A percentile compares a stretch with the other conserved stretches of the same genome.
Conservation (phyloP, 768 basidiomycete genomes). For the Baorangia bicolor region DNA sequence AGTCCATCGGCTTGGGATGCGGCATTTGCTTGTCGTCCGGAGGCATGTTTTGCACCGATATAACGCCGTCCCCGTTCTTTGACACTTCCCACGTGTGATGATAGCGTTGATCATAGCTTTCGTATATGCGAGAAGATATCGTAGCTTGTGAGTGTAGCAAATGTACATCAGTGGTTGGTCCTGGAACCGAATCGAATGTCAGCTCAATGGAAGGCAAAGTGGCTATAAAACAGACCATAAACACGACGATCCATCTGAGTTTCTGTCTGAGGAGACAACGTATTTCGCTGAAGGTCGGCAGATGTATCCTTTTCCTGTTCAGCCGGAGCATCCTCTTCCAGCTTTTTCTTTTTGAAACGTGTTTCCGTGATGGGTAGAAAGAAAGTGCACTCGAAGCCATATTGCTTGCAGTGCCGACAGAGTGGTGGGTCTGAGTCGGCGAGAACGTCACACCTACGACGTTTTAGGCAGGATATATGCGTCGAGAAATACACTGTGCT, state of each 20-base stretch:
- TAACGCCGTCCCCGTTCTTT: constrained; percentile 82
- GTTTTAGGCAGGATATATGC: constrained; percentile 14
- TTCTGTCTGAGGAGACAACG: constrained; percentile 48
- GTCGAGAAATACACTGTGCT: constrained; percentile 16
- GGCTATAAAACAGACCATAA: constrained; percentile 47
- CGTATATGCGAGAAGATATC: constrained; percentile 82
- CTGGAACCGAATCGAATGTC: constrained; percentile 45
- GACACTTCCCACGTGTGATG: constrained; percentile 87
- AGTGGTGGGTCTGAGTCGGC: constrained; percentile 72
- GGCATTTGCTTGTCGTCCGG: constrained; percentile 52
- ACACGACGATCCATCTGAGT: constrained; percentile 58
- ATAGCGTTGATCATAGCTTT: constrained; percentile 84
- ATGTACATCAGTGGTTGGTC: constrained; percentile 85
- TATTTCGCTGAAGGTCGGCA: constrained; percentile 30
- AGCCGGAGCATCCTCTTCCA: constrained; percentile 62
- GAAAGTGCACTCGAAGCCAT: constrained; percentile 92
- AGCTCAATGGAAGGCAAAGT: constrained; percentile 8
- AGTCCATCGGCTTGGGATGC: constrained; percentile 63
- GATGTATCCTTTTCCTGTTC: constrained; percentile 38
- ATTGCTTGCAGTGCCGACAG: constrained; percentile 95
- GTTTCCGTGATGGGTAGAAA: constrained; percentile 99
- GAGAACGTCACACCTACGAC: constrained; percentile 75
- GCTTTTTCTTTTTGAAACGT: constrained; percentile 94
- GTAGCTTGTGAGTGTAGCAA: constrained; percentile 87
- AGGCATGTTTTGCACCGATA: constrained; percentile 70